These are phyloP conservation scores for Cytospora mali DNA, from an alignment of 2,329 filamentous ascomycete species.

Conservation along the genomic window DNA sequence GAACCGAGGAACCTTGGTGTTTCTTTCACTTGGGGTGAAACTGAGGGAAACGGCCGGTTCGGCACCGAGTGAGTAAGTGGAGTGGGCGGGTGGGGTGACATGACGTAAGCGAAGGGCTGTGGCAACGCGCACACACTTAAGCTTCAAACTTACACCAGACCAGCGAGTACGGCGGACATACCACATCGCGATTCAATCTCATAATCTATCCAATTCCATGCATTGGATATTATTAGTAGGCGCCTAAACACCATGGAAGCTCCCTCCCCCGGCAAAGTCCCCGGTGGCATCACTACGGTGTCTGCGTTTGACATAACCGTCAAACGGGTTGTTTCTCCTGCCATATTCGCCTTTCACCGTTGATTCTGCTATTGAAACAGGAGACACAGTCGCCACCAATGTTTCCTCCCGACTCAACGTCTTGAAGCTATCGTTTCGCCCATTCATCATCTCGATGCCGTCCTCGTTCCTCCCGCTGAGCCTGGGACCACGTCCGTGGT, in stretches of 20 bases:
- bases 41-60: background rate
- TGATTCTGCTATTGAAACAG: constrained; percentile 4
- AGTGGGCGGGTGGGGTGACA: too few species aligned
- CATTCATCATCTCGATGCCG: constrained; percentile 10
- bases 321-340: constrained; percentile 26
- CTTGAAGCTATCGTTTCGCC: constrained; percentile 9
- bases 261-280: background rate
- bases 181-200: too few species aligned
- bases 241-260: constrained; percentile 4
- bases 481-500: background rate
- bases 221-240: too few species aligned
- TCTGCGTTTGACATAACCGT: constrained; percentile 14
- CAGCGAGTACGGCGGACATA: too few species aligned
- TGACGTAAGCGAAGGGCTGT: background rate
- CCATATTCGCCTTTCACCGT: constrained; percentile 1
- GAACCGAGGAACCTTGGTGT: too few species aligned
- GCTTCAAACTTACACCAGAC: too few species aligned
- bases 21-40: too few species aligned
- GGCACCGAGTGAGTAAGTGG: background rate
- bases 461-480: constrained; percentile 4
- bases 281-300: constrained; percentile 5
- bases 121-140: too few species aligned
- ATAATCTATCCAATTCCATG: too few species aligned
- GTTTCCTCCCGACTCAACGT: constrained; percentile 17
- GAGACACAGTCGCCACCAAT: constrained; percentile 15